Evolutionary conservation across 2,329 filamentous ascomycete species (phyloP), one percentile per base, ranked within the genome.

Genomic region (Pyrenophora teres): DNA sequence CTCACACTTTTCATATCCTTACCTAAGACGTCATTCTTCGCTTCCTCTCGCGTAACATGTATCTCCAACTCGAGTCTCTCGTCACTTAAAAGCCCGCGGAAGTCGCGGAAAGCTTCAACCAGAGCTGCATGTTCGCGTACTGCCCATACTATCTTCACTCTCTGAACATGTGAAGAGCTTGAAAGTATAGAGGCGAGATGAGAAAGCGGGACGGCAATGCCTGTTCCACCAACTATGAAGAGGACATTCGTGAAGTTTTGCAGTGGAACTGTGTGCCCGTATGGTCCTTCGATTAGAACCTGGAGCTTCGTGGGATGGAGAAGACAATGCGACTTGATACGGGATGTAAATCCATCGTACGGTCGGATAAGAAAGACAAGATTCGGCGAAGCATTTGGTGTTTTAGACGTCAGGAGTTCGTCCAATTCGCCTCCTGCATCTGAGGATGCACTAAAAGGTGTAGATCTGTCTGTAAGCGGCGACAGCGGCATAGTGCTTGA

Each of bases 281-380:
- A 82, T 0, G 80, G 80, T 0, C 80, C 80, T 63, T 83, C 80
- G 8, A 82, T 61, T 3, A 81, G 72, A 35, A 81, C 69, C 0
- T 60, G 73, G 3, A 73, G 59, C 3, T 64, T 62, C 13, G 64
- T 67, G 10, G 65, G 60, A 27, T 56, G 53, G 12, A 10, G 51
- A 16, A 61, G 56, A 18, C 57, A 60, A 39, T 60, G 25, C 43
- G 56, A 15, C 63, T 61, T 35, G 8, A 82, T 73, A n/a, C 76
- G 71, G 4, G 70, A 74, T 2, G 80, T 83, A 72, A 80, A 81
- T 41, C 80, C 79, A 42, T 77, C 69, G 58, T 78, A 81, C 0
- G 80, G 80, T 2, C 80, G 76, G 42, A 82, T 74, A 59, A 78
- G 76, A 58, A 82, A 81, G 4, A 75, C 70, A 6, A 82, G 64